phyloP scores from a whole-genome alignment of 192 early-diverging fungal species.

The Linnemannia hyalina region DNA sequence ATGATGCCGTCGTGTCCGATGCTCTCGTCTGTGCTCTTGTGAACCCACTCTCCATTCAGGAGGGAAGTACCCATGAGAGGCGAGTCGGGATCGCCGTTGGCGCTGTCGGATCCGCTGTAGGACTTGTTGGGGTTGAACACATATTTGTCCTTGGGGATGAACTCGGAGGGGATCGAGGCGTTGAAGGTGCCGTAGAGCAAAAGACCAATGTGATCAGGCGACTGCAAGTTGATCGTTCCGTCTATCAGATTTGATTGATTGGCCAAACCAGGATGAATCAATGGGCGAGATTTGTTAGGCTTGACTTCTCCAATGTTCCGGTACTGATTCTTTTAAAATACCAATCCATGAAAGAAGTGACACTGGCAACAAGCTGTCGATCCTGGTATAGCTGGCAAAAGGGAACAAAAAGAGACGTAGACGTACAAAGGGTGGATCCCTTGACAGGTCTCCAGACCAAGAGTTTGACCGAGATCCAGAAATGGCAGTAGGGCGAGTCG shows the following conservation, averaged over 20 bases:
- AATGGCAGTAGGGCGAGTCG: conserved; percentile 89
- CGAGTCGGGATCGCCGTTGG: conserved; percentile 27
- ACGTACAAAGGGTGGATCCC: conserved; percentile 71
- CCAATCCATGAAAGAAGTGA: not conserved
- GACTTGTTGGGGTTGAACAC: conserved; percentile 65
- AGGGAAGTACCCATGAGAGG: conserved; percentile 25
- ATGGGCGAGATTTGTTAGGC: not conserved
- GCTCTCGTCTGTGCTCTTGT: conserved; percentile 72
- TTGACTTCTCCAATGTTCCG: not conserved
- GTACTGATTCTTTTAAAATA: not conserved
- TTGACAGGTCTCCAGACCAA: conserved; percentile 84
- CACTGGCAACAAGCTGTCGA: too few species aligned
- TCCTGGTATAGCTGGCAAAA: not conserved
- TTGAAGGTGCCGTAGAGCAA: conserved; percentile 96
- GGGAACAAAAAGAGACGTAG: conserved; percentile 12
- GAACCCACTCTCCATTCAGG: conserved; percentile 79
- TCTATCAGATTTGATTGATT: conserved; percentile 54
- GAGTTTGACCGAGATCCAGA: conserved; percentile 77
- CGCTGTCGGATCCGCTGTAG: conserved; percentile 52
- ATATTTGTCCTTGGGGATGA: conserved; percentile 82
- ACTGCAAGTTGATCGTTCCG: conserved; percentile 92
- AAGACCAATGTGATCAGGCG: conserved; percentile 93
- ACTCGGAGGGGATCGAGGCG: conserved; percentile 89
- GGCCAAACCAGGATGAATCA: not conserved
- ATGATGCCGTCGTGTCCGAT: conserved; percentile 77